Conservation (phyloP, 257 asterid genomes). For the Catharanthus roseus region DNA sequence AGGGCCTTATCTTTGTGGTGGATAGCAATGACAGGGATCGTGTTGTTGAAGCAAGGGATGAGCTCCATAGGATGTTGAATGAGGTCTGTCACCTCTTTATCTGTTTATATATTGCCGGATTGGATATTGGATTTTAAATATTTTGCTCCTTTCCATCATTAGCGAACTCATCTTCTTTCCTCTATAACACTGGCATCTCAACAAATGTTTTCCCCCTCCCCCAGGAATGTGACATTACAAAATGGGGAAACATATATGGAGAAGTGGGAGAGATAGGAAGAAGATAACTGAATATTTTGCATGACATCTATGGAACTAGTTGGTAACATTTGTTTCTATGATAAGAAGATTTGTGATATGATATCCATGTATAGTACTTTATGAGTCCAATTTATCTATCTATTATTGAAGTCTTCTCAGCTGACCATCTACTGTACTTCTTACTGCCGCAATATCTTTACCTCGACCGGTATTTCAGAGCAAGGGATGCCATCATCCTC, state of each 20-base stretch:
- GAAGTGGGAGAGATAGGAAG: not conserved
- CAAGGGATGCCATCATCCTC: not conserved
- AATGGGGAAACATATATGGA: no score
- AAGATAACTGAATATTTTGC: not conserved
- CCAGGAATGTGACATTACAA: no score
- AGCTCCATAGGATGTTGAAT: constrained; percentile 43
- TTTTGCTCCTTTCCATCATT: not conserved
- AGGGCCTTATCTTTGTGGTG: constrained; percentile 41
- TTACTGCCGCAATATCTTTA: not conserved
- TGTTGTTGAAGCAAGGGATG: constrained; percentile 43
- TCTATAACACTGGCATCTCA: no score
- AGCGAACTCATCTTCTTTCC: not conserved
- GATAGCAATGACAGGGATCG: constrained; percentile 45
- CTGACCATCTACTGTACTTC: not conserved
- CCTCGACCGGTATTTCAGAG: not conserved
- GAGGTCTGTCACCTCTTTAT: constrained; percentile 20
- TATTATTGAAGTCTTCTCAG: not conserved
- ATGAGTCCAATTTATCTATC: not conserved
- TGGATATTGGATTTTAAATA: not conserved
- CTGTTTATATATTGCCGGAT: not conserved
- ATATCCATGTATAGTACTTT: not conserved
- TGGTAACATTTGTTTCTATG: not conserved
- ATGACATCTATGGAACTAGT: not conserved
- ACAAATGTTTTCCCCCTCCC: no score
- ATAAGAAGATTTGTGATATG: not conserved